Evolutionary conservation across 2,329 filamentous ascomycete species (phyloP).

Genomic region (Penicillium sp.): DNA sequence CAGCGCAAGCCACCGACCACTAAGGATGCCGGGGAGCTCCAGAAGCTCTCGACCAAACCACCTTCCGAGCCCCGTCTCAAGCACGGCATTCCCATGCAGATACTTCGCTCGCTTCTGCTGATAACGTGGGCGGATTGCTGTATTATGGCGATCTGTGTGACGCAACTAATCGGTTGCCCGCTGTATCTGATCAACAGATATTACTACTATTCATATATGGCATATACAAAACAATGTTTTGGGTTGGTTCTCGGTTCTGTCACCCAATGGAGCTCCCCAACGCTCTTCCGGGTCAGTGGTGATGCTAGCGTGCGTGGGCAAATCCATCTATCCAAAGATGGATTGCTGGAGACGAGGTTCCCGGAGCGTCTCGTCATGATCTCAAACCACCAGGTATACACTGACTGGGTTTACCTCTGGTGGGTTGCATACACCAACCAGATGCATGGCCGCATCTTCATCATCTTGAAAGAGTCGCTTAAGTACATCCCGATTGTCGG

Average conservation of each 20-base stretch:
- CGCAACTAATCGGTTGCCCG: constrained; percentile 53
- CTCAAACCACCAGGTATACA: constrained; percentile 59
- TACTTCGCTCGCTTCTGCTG: constrained; percentile 39
- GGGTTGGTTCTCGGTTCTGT: constrained; percentile 54
- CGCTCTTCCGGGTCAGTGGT: constrained; percentile 54
- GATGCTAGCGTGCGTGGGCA: constrained; percentile 54
- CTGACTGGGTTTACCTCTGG: constrained; percentile 63
- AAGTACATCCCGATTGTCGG: constrained; percentile 56
- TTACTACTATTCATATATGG: constrained; percentile 58
- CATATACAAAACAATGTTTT: constrained; percentile 57
- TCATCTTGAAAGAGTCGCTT: constrained; percentile 58
- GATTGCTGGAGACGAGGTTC: constrained; percentile 51
- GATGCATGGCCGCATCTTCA: constrained; percentile 59
- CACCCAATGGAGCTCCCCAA: constrained; percentile 56
- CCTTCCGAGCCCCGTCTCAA: constrained; percentile 33
- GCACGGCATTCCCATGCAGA: constrained; percentile 39
- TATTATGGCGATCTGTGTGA: constrained; percentile 41
- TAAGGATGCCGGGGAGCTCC: constrained; percentile 14
- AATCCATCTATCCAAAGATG: constrained; percentile 48
- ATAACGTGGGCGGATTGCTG: constrained; percentile 40
- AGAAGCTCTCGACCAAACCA: constrained; percentile 15
- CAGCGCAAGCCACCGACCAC: constrained; percentile 23
- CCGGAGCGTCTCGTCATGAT: constrained; percentile 54
- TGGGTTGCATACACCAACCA: constrained; percentile 58
- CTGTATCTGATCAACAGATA: constrained; percentile 53